These are phyloP conservation scores for Talaromyces sp. DNA, from an alignment of 2,329 filamentous ascomycete species.

Conservation along the genomic window DNA sequence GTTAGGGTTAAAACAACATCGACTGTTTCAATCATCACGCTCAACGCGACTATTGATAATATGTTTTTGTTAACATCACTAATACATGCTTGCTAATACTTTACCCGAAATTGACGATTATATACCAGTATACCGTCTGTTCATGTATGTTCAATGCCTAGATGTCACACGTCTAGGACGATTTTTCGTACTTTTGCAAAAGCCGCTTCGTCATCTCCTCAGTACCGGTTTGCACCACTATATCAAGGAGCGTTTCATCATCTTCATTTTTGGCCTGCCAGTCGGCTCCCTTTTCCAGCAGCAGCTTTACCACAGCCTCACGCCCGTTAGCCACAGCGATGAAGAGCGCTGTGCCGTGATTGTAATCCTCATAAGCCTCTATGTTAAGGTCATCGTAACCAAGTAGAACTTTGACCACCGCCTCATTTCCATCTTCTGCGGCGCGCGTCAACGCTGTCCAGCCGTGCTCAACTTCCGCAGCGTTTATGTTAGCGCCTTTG, in stretches of 20 bases:
- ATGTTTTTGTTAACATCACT: no score
- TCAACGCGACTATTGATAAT: no score
- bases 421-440: not conserved
- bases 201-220: conserved; percentile 17
- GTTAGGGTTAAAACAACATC: not conserved
- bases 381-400: not conserved
- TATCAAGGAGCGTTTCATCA: not conserved
- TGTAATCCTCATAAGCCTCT: not conserved
- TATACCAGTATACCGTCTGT: not conserved
- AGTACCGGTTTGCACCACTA: conserved; percentile 11
- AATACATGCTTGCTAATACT: not conserved
- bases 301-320: not conserved
- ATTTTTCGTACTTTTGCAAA: not conserved
- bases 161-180: not conserved
- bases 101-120: not conserved
- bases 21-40: not conserved
- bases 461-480: not conserved
- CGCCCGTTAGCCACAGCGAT: not conserved
- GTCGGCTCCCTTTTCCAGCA: conserved; percentile 1
- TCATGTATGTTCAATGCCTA: not conserved
- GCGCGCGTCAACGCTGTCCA: not conserved
- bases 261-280: not conserved
- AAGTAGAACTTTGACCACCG: conserved; percentile 1
- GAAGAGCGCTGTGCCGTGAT: not conserved
- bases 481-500: not conserved